Percentiles rank a stretch among this genome's conserved stretches.
Conservation (phyloP, 2,329 filamentous ascomycete species). For the Claviceps lovelessii region DNA sequence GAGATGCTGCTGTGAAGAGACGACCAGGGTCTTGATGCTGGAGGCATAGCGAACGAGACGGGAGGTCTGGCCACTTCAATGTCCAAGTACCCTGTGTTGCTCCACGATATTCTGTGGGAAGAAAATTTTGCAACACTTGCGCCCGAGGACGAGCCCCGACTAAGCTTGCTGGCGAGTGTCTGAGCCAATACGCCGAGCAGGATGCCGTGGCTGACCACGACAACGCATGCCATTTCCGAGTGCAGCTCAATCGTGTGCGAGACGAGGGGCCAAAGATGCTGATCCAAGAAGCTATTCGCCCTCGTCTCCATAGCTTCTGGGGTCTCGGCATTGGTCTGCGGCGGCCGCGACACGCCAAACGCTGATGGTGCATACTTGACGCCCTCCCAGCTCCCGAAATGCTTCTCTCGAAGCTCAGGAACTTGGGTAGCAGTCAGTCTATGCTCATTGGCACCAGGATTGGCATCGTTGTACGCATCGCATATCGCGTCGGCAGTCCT, state of each 20-base stretch:
- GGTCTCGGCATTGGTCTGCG: conserved; percentile 45
- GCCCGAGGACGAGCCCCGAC: not conserved
- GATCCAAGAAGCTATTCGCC: conserved; percentile 50
- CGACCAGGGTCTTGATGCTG: conserved; percentile 10
- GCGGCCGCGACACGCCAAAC: conserved; percentile 13
- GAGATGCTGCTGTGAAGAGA: conserved; percentile 8
- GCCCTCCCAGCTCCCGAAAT: conserved; percentile 61
- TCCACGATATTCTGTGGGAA: conserved; percentile 24
- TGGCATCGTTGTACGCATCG: conserved; percentile 33
- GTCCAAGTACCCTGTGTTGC: conserved; percentile 38
- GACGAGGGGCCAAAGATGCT: conserved; percentile 43
- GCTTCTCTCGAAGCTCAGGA: conserved; percentile 50
- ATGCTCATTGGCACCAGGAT: not conserved
- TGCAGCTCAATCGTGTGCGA: conserved; percentile 1
- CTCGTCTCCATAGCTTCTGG: conserved; percentile 50
- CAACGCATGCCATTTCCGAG: conserved; percentile 29
- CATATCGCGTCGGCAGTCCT: conserved; percentile 56
- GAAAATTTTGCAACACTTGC: not conserved
- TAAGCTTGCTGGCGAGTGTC: conserved; percentile 43
- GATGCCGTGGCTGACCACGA: conserved; percentile 68
- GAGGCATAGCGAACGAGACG: not conserved
- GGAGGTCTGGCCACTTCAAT: conserved; percentile 9
- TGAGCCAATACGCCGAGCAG: conserved; percentile 58
- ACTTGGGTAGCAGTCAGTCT: conserved; percentile 12
- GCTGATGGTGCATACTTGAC: conserved; percentile 33